These are phyloP conservation scores for Flammula alnicola DNA, from an alignment of 1,284 basidiomycete genomes.

Conservation along the genomic window DNA sequence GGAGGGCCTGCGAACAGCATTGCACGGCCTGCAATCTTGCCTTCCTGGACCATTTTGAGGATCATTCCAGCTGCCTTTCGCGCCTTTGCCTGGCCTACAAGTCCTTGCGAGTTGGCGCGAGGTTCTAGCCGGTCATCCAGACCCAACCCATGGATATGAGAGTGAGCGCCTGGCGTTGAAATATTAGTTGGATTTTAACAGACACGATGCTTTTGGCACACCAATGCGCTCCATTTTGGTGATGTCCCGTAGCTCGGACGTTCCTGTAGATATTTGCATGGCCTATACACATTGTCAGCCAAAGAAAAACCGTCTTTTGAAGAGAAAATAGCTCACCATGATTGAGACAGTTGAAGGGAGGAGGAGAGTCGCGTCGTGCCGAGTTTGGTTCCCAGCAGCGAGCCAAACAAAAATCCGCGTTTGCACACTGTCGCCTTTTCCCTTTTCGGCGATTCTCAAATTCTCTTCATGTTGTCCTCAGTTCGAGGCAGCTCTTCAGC, in stretches of 20 bases:
- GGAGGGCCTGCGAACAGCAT: constrained; percentile 97
- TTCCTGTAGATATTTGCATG: constrained; percentile 73
- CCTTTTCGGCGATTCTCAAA: constrained; percentile 22
- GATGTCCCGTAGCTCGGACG: constrained; percentile 83
- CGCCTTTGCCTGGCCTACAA: constrained; percentile 96
- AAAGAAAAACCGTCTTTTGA: background rate
- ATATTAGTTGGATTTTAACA: background rate
- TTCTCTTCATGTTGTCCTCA: constrained; percentile 37
- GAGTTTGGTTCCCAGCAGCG: constrained; percentile 20
- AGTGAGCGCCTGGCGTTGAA: constrained; percentile 79
- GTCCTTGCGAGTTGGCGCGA: constrained; percentile 86
- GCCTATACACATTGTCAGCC: constrained; percentile 40
- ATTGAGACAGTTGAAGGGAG: constrained; percentile 18
- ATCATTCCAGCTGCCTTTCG: constrained; percentile 97
- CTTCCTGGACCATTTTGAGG: constrained; percentile 97
- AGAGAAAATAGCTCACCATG: constrained; percentile 26
- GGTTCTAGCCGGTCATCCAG: constrained; percentile 93
- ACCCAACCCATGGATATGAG: constrained; percentile 95
- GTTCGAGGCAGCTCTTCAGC: constrained; percentile 36
- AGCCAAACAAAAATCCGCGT: constrained; percentile 31
- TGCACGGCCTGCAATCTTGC: constrained; percentile 91
- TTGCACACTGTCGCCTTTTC: background rate
- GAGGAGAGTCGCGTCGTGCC: constrained; percentile 17
- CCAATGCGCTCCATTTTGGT: constrained; percentile 98
- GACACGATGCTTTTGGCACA: constrained; percentile 30